A percentile compares a stretch with the other conserved stretches of the same genome.
phyloP scores from a whole-genome alignment of 2,329 filamentous ascomycete genomes.

The Westerdykella aurantiaca region DNA sequence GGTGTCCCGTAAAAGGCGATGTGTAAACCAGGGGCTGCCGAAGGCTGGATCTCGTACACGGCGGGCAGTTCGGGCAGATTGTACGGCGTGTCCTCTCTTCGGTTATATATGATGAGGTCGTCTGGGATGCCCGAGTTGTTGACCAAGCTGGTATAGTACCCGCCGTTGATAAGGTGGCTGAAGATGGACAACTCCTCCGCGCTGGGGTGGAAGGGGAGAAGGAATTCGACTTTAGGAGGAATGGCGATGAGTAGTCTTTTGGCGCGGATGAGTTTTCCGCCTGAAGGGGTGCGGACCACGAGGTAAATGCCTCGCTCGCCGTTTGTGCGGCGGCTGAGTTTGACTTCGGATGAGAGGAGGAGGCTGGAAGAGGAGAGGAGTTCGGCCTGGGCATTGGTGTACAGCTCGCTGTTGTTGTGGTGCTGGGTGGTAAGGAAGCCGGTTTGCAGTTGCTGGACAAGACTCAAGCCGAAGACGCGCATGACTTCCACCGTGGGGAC shows the following conservation, averaged over 20 bases:
- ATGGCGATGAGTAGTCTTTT: conserved; percentile 41
- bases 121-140: conserved; percentile 35
- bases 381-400: conserved; percentile 8
- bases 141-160: conserved; percentile 39
- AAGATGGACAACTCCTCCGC: conserved; percentile 34
- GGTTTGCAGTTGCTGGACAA: conserved; percentile 8
- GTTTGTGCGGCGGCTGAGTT: not conserved
- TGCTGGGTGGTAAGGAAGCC: conserved; percentile 9
- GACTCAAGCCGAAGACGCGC: conserved; percentile 24
- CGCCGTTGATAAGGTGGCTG: conserved; percentile 31
- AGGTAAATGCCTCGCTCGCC: conserved; percentile 1
- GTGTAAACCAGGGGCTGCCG: conserved; percentile 9
- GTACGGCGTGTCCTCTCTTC: conserved; percentile 21
- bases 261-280: conserved; percentile 28
- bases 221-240: conserved; percentile 35
- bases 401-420: conserved; percentile 22
- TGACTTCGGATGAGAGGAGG: conserved; percentile 9
- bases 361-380: conserved; percentile 6
- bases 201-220: conserved; percentile 36
- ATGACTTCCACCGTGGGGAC: conserved; percentile 45
- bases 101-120: conserved; percentile 19
- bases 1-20: conserved; percentile 14
- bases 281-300: conserved; percentile 10
- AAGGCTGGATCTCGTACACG: conserved; percentile 19
- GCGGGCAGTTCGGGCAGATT: conserved; percentile 28